Conservation (phyloP, 1,284 basidiomycete genomes). For the Trametes polyzona region DNA sequence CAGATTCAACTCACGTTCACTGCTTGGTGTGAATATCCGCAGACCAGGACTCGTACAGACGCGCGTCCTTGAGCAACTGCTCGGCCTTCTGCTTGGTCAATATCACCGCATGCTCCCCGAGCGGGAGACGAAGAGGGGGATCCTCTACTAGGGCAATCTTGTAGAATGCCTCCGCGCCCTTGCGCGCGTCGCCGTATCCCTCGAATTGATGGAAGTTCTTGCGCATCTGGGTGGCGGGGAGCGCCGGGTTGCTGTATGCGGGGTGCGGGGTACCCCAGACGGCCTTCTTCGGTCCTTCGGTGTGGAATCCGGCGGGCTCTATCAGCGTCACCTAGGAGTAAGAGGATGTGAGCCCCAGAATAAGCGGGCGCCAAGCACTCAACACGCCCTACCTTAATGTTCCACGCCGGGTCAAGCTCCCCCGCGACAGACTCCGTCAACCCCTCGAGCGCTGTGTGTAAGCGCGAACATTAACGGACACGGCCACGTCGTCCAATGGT, state of each 20-base stretch:
- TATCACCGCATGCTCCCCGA: conserved; percentile 13
- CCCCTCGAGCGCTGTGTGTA: conserved; percentile 30
- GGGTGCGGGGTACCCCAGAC: conserved; percentile 13
- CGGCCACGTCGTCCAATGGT: background rate
- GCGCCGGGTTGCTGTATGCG: conserved; percentile 14
- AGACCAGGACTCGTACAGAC: conserved; percentile 15
- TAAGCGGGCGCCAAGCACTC: background rate
- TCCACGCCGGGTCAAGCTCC: conserved; percentile 44
- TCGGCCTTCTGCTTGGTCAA: conserved; percentile 10
- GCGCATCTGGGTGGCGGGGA: conserved; percentile 9
- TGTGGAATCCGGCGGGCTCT: conserved; percentile 16
- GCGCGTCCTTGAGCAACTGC: background rate
- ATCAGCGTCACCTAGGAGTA: conserved; percentile 9
- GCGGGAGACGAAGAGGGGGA: conserved; percentile 15
- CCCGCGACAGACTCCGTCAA: conserved; percentile 35
- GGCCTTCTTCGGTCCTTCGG: background rate
- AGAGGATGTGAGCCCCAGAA: background rate
- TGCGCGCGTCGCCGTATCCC: conserved; percentile 1
- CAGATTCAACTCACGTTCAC: background rate
- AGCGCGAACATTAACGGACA: background rate
- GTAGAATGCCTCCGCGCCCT: conserved; percentile 20
- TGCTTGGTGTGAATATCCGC: background rate
- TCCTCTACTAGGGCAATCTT: conserved; percentile 3
- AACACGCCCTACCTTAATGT: conserved; percentile 39
- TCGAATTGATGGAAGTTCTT: background rate